These are phyloP conservation scores for Boletus rex-veris DNA, from an alignment of 768 basidiomycete genomes.

Conservation along the genomic window DNA sequence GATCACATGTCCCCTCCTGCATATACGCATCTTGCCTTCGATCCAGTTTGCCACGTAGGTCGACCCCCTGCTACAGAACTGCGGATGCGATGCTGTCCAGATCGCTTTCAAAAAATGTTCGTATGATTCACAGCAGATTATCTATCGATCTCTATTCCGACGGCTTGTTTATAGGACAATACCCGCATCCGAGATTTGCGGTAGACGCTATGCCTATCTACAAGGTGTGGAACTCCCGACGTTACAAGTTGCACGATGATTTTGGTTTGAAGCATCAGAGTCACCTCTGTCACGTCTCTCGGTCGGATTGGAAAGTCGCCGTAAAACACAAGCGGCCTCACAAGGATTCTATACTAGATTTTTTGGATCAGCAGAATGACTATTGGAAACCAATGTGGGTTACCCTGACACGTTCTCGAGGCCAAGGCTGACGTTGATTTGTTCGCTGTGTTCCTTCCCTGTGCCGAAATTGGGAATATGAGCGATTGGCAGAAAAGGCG, in stretches of 20 bases:
- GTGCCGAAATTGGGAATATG: background rate
- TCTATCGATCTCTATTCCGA: background rate
- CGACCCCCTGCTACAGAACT: background rate
- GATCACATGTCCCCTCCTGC: conserved; percentile 27
- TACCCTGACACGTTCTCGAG: background rate
- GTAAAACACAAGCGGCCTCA: background rate
- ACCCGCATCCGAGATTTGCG: background rate
- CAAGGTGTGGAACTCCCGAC: background rate
- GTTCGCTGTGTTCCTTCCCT: background rate
- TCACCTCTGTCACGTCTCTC: background rate
- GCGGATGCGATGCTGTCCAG: conserved; percentile 10
- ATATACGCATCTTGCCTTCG: conserved; percentile 30
- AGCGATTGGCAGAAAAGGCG: background rate
- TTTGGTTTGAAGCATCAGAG: background rate
- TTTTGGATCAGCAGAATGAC: background rate
- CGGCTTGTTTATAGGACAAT: conserved; percentile 2
- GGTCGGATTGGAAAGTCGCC: background rate
- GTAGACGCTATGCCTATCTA: background rate
- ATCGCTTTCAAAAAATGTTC: conserved; percentile 10
- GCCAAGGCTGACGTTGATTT: background rate
- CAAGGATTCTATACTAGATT: background rate
- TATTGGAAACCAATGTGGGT: background rate
- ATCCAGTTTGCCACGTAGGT: conserved; percentile 31
- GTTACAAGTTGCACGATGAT: background rate
- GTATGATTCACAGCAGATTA: background rate